These are phyloP conservation scores for Coemansia sp. DNA, from an alignment of 192 early-diverging fungal species.

Conservation along the genomic window DNA sequence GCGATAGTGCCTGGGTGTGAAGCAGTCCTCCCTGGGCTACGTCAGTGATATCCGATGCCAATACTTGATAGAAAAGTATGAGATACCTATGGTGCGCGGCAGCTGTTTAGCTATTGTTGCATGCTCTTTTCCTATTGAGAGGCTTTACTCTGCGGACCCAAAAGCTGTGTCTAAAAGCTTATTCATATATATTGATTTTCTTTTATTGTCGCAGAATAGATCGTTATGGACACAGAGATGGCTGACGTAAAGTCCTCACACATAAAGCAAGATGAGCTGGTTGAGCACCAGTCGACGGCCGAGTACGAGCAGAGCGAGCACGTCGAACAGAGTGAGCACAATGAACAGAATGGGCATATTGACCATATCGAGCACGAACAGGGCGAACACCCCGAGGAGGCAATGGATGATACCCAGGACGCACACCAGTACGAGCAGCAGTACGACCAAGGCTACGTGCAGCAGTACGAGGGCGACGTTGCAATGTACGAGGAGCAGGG, in stretches of 20 bases:
- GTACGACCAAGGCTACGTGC: constrained; percentile 35
- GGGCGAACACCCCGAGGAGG: constrained; percentile 21
- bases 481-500: constrained; percentile 35
- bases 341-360: neutral
- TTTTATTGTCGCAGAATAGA: neutral
- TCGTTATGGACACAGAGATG: neutral
- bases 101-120: neutral
- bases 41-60: constrained; percentile 1
- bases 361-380: constrained; percentile 14
- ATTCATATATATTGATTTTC: neutral
- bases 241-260: constrained; percentile 8
- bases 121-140: neutral
- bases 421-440: constrained; percentile 24
- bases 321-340: constrained; percentile 1
- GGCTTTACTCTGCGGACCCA: neutral
- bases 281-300: neutral
- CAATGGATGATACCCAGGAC: constrained; percentile 23
- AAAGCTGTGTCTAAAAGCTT: neutral
- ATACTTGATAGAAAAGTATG: neutral
- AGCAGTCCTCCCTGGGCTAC: neutral
- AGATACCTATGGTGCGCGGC: neutral
- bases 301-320: constrained; percentile 9
- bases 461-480: constrained; percentile 44
- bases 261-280: neutral
- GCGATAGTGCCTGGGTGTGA: too few species aligned